Evolutionary conservation across 371 early-diverging fungal genomes (phyloP).

Genomic region (Mortierella sp.): DNA sequence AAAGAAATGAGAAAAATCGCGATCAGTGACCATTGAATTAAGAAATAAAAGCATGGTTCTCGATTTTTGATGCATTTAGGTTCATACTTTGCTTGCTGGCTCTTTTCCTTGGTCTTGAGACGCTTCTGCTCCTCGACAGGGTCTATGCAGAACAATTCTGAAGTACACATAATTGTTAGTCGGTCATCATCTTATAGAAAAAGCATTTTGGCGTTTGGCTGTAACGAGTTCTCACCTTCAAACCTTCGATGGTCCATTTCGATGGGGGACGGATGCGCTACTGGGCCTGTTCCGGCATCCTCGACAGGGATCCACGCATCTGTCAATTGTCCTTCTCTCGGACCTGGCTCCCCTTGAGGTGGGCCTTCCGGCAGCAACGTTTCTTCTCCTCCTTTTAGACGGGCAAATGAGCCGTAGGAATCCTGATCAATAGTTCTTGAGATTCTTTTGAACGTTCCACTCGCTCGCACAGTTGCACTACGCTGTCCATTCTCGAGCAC

Average conservation of each 20-base stretch:
- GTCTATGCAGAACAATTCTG: constrained; percentile 52
- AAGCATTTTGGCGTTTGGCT: not conserved
- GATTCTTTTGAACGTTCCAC: too few species aligned
- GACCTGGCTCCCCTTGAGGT: constrained; percentile 18
- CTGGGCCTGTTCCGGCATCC: constrained; percentile 14
- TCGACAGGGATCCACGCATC: not conserved
- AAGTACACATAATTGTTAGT: not conserved
- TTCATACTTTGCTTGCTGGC: constrained; percentile 31
- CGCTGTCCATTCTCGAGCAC: too few species aligned
- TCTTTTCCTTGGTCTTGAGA: constrained; percentile 32
- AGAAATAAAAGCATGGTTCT: too few species aligned
- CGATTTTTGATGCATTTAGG: not conserved
- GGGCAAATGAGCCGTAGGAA: too few species aligned
- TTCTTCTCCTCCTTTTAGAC: constrained; percentile 7
- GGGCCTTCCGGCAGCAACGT: constrained; percentile 11
- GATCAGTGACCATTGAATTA: too few species aligned
- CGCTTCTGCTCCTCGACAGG: constrained; percentile 44
- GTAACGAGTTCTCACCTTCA: constrained; percentile 26
- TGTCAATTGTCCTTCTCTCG: constrained; percentile 9
- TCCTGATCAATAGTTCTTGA: too few species aligned
- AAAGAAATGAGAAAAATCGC: not conserved
- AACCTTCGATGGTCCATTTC: constrained; percentile 50
- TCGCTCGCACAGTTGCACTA: too few species aligned
- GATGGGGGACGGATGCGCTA: constrained; percentile 25
- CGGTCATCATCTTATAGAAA: not conserved